Evolutionary conservation across 805 yeast genomes (phyloP), one percentile per base, ranked within the genome.

Genomic region (Candida nonsorbophila): DNA sequence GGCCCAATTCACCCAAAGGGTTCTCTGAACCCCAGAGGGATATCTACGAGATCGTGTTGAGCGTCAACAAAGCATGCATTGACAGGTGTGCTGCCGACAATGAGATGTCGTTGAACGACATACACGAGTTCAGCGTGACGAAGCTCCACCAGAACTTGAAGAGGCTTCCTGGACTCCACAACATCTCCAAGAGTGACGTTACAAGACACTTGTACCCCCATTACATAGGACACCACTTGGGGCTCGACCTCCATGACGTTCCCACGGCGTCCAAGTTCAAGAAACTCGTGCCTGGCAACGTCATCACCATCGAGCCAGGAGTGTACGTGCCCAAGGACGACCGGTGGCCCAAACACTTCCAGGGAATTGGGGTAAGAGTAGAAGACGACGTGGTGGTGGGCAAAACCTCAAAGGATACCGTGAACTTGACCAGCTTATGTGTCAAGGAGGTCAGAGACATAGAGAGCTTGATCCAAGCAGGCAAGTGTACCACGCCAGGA

Each of bases 261-360:
- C 94, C 94, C 4, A 54, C 67, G 3, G 68, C 67, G 22, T 71
- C 90, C 3, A 67, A 86, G 38, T 62, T 61, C 32, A 65, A 68
- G 14, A 59, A 60, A 18, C 51, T 92, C 26, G 57, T 56, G 25
- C 62, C 65, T 13, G 88, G 88, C 14, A 94, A 86, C 50, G 97
- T 90, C 4, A 67, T 92, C 27, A 92, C 99, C 2, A 77, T 94
- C 14, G 99, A 94, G 53, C 98, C 98, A 0, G 99, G 98, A 16
- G 69, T 92, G 16, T 92, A 92, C 51, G 73, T 94, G 24, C 97
- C 98, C 1, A 67, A 72, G 41, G 67, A 67, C 42, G 77, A 72
- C 31, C 65, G 62, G 34, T 90, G 79, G 69, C 97, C 98, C 14
- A 67, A 72, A 37, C 76, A 76, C 43, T 90, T 74, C 61, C 79